phyloP scores from a whole-genome alignment of 805 yeast species.

The Pichia insulana region DNA sequence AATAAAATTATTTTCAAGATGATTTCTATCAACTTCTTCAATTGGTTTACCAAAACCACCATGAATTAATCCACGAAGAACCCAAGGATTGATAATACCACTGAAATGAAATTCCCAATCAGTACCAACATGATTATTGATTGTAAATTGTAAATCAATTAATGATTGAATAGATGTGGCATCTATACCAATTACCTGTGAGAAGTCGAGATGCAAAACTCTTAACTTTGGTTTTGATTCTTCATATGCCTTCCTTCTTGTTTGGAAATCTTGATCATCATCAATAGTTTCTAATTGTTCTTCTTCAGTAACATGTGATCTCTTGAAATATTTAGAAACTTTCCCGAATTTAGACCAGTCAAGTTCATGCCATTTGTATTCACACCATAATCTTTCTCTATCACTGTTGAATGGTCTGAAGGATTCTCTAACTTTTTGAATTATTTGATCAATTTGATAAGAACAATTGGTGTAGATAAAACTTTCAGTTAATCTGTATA shows the following conservation, averaged over 20 bases:
- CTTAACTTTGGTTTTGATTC: slow-evolving; percentile 47
- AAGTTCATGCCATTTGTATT: slow-evolving; percentile 21
- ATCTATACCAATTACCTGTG: slow-evolving; percentile 67
- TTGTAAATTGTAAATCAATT: slow-evolving; percentile 64
- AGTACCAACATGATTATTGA: slow-evolving; percentile 66
- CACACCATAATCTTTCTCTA: slow-evolving; percentile 75
- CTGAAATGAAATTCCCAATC: slow-evolving; percentile 87
- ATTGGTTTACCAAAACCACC: slow-evolving; percentile 59
- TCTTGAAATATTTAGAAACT: slow-evolving; percentile 22
- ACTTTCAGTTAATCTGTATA: slow-evolving; percentile 74
- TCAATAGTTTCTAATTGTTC: neutral
- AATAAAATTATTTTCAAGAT: slow-evolving; percentile 2
- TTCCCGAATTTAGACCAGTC: slow-evolving; percentile 1
- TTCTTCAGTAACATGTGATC: neutral
- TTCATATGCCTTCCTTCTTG: slow-evolving; percentile 15
- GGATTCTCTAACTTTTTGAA: slow-evolving; percentile 52
- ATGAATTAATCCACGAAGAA: slow-evolving; percentile 62
- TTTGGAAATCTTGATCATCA: slow-evolving; percentile 11
- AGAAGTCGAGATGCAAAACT: slow-evolving; percentile 73
- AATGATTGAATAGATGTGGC: slow-evolving; percentile 73
- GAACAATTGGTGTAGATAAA: slow-evolving; percentile 79
- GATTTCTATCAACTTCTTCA: slow-evolving; percentile 4
- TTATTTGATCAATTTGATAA: slow-evolving; percentile 56
- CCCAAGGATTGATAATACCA: slow-evolving; percentile 82
- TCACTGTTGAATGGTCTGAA: slow-evolving; percentile 51